Conservation (phyloP, 352 stramenopile genomes). For the Plasmopara muralis region DNA sequence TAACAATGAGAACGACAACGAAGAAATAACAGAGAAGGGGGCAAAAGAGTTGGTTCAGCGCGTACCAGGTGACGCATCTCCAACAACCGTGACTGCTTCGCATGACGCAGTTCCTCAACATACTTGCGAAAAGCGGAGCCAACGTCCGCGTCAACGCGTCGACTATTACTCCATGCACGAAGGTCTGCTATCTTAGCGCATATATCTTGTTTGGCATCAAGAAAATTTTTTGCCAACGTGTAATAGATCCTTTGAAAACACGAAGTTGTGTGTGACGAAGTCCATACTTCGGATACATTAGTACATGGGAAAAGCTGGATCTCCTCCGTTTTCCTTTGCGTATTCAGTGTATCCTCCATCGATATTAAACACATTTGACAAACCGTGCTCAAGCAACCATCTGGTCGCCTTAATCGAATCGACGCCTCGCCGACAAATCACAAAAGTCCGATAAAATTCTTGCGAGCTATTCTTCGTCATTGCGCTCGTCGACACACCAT, state of each 20-base stretch:
- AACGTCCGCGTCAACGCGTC: constrained; percentile 17
- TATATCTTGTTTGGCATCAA: not conserved
- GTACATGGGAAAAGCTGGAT: constrained; percentile 71
- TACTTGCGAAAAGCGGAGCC: constrained; percentile 15
- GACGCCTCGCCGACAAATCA: constrained; percentile 77
- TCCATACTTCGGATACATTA: constrained; percentile 17
- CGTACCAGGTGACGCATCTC: constrained; percentile 14
- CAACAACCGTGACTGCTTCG: constrained; percentile 18
- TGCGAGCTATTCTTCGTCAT: not conserved
- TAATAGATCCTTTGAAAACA: constrained; percentile 19
- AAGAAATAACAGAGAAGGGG: constrained; percentile 12
- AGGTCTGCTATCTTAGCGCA: constrained; percentile 26
- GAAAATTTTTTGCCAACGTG: not conserved
- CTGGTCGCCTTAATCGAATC: constrained; percentile 55
- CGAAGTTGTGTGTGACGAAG: constrained; percentile 6
- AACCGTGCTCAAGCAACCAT: constrained; percentile 44
- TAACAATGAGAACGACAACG: constrained; percentile 16
- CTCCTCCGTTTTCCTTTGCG: constrained; percentile 28
- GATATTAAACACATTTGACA: constrained; percentile 48
- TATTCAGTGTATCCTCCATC: constrained; percentile 69
- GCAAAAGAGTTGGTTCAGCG: constrained; percentile 8
- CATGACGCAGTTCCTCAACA: constrained; percentile 15
- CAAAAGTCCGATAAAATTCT: constrained; percentile 20
- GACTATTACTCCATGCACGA: constrained; percentile 66
- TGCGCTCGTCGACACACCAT: constrained; percentile 1